Percentiles rank a stretch among this genome's conserved stretches.
Conservation (phyloP, 2,329 filamentous ascomycete genomes). For the Alternaria infectoria region DNA sequence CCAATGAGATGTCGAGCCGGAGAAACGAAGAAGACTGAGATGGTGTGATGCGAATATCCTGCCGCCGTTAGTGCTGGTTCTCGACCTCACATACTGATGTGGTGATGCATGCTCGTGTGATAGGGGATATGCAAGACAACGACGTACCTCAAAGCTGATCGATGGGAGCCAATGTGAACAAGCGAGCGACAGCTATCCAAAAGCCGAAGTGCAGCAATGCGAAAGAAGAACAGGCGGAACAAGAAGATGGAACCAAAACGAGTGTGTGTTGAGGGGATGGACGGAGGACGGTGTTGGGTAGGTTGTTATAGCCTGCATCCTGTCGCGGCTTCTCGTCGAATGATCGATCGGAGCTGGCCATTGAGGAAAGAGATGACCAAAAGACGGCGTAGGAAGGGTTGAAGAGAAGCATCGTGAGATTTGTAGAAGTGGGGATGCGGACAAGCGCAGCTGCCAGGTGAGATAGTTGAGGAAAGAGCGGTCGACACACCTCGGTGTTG, state of each 20-base stretch:
- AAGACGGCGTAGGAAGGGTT: slow-evolving; percentile 12
- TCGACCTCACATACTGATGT: background rate
- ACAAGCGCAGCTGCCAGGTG: slow-evolving; percentile 6
- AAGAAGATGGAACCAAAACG: slow-evolving; percentile 49
- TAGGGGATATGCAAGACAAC: background rate
- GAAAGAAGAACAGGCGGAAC: slow-evolving; percentile 43
- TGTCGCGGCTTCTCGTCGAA: slow-evolving; percentile 26
- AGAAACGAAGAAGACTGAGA: slow-evolving; percentile 37
- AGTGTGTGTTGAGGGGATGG: slow-evolving; percentile 38
- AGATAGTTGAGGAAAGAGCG: slow-evolving; percentile 3
- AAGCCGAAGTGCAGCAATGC: slow-evolving; percentile 45
- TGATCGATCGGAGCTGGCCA: background rate
- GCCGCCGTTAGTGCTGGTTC: slow-evolving; percentile 4
- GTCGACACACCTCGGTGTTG: background rate
- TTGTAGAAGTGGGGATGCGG: slow-evolving; percentile 10
- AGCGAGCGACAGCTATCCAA: slow-evolving; percentile 49
- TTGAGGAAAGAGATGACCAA: slow-evolving; percentile 19
- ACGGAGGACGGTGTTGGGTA: slow-evolving; percentile 6
- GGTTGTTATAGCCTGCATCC: slow-evolving; percentile 33
- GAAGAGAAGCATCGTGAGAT: slow-evolving; percentile 11
- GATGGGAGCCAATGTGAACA: slow-evolving; percentile 36
- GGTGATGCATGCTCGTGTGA: background rate
- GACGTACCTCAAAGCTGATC: slow-evolving; percentile 42
- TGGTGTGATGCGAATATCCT: slow-evolving; percentile 49
- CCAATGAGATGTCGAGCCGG: slow-evolving; percentile 17